Conservation (phyloP, 371 early-diverging fungal species). For the Mortierella sp. region DNA sequence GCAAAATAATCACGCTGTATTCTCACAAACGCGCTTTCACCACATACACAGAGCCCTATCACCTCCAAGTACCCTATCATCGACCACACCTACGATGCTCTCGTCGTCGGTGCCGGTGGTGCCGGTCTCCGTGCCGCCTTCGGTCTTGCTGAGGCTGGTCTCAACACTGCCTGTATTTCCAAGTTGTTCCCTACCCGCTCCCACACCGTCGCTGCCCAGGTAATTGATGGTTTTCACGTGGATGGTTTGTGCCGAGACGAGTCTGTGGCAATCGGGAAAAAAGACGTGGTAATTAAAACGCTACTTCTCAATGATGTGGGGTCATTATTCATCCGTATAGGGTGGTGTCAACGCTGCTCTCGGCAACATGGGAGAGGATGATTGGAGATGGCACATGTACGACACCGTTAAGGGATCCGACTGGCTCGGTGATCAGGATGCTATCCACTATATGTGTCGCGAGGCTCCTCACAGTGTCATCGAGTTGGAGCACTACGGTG, state of each 20-base stretch:
- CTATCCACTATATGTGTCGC: constrained; percentile 98
- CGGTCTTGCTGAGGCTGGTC: constrained; percentile 97
- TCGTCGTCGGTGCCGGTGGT: constrained; percentile 99
- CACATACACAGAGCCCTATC: constrained; percentile 62
- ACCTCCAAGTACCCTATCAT: constrained; percentile 90
- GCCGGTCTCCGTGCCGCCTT: constrained; percentile 98
- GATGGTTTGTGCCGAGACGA: background rate
- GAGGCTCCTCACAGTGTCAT: constrained; percentile 97
- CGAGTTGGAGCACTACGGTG: constrained; percentile 98
- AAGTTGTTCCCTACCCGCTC: constrained; percentile 99
- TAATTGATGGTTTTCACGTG: constrained; percentile 31
- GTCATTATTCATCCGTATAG: too few species aligned
- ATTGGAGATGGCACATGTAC: constrained; percentile 99
- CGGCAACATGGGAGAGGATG: constrained; percentile 99
- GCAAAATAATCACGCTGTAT: constrained; percentile 18
- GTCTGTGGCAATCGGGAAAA: too few species aligned
- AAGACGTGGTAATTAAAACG: too few species aligned
- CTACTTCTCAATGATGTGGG: too few species aligned
- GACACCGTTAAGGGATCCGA: constrained; percentile 99
- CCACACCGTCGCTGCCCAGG: constrained; percentile 98
- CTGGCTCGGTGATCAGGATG: constrained; percentile 99
- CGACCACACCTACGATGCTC: constrained; percentile 97
- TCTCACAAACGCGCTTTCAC: constrained; percentile 1
- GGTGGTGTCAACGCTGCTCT: constrained; percentile 99
- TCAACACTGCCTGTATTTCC: constrained; percentile 98